Conservation (phyloP, 192 early-diverging fungal genomes). For the Coemansia sp. region DNA sequence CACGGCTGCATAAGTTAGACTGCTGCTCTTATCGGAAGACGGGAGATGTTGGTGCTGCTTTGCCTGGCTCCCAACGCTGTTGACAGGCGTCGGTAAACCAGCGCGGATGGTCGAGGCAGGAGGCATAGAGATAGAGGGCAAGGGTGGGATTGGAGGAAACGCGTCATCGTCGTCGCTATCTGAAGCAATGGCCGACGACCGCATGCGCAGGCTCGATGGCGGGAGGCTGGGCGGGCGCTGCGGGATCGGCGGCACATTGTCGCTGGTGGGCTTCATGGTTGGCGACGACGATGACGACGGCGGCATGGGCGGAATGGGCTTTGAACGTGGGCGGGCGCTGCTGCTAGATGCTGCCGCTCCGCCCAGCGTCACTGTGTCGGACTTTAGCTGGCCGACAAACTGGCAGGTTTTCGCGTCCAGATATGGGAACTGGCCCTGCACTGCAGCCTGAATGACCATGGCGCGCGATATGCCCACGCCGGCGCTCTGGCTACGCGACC, state of each 20-base stretch:
- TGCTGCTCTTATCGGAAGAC: conserved; percentile 8
- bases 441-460: conserved; percentile 52
- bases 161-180: conserved; percentile 3
- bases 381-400: conserved; percentile 54
- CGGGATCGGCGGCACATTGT: conserved; percentile 4
- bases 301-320: not conserved
- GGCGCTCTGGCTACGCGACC: conserved; percentile 50
- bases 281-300: conserved; percentile 24
- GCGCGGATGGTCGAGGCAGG: not conserved
- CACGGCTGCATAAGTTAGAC: conserved; percentile 9
- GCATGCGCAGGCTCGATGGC: conserved; percentile 19
- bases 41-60: not conserved
- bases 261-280: conserved; percentile 12
- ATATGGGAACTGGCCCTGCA: conserved; percentile 50
- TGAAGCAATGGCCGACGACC: conserved; percentile 14
- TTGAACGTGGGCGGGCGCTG: conserved; percentile 13
- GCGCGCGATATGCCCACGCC: conserved; percentile 50
- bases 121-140: not conserved
- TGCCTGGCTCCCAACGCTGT: not conserved
- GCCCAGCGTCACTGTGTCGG: conserved; percentile 36
- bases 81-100: conserved; percentile 1
- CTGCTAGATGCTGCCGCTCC: conserved; percentile 24
- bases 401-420: conserved; percentile 50
- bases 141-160: not conserved
- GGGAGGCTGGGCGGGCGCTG: conserved; percentile 15